Base-by-base conservation (phyloP, 352 stramenopile species). In the Phytophthora europaea region DNA sequence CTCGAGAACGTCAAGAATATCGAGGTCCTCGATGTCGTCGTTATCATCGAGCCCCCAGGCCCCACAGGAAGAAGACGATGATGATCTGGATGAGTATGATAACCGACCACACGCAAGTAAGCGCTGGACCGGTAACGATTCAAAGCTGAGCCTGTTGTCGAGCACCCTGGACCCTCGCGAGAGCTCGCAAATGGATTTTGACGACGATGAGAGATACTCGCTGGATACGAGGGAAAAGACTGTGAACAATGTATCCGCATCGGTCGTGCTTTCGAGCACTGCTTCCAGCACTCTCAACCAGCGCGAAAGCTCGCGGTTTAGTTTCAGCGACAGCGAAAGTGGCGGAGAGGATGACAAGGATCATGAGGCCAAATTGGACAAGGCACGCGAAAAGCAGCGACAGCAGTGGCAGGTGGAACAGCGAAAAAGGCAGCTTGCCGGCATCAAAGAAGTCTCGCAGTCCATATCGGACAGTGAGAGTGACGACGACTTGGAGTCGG, bases 401-500 rank as follows among this genome's bases (percentile, higher is more conserved):
- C 69, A 81, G 51, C 72, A 79, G 73, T 79, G 76, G 78, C 65
- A 85, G 34, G 72, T 79, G 62, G 61, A 79, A 23, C 70, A 81
- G 52, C 75, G 71, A 45, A 68, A 79, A 23, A 82, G 69, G 67
- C 75, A 79, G 71, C 71, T 82, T 50, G 57, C 53, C 15, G 58
- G 51, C 36, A 79, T 80, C 33, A 67, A 75, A 60, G 73, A 78
- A 47, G 45, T 61, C 18, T 75, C 73, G 18, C 60, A 75, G 15
- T 78, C 65, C 0, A 61, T 61, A 57, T 76, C 74, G 38, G 70
- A 85, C 38, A 60, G 76, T 26, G 76, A 82, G 10, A 73, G 71
- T 33, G 70, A 82, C 34, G 74, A 81, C 12, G 71, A 83, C 6
- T 72, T 66, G 15, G 77, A 79, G 10, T 62, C 68, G 0, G 73